These are phyloP conservation scores for Nigrospora osmanthi DNA, from an alignment of 2,329 filamentous ascomycete genomes.

Conservation along the genomic window DNA sequence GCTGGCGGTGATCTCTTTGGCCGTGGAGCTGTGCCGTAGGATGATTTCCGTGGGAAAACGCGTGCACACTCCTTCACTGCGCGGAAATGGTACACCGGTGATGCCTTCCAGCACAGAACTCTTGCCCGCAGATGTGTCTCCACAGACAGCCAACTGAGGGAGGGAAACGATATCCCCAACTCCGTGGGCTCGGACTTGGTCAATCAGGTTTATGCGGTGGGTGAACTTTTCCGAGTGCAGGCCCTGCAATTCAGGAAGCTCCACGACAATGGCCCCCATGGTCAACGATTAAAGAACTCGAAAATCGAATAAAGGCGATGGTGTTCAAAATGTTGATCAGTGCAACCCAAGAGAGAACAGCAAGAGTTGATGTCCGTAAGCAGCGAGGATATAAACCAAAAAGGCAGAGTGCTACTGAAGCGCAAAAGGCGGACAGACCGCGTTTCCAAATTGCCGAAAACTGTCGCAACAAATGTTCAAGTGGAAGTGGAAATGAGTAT, in stretches of 20 bases:
- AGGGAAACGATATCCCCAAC: slow-evolving; percentile 8
- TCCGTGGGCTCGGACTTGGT: slow-evolving; percentile 1
- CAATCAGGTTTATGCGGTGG: slow-evolving; percentile 6
- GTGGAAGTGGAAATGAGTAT: too few species aligned
- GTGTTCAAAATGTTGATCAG: too few species aligned
- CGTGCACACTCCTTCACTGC: slow-evolving; percentile 11
- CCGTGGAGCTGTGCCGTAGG: slow-evolving; percentile 5
- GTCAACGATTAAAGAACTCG: too few species aligned
- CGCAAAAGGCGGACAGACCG: too few species aligned
- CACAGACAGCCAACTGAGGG: slow-evolving; percentile 14
- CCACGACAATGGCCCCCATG: too few species aligned
- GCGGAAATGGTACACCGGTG: slow-evolving; percentile 14
- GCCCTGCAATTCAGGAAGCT: neutral
- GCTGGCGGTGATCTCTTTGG: slow-evolving; percentile 6
- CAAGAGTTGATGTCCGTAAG: too few species aligned
- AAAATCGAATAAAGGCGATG: too few species aligned
- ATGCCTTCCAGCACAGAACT: slow-evolving; percentile 14
- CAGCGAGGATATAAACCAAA: too few species aligned
- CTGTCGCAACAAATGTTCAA: too few species aligned
- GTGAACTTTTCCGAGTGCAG: neutral
- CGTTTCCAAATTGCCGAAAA: too few species aligned
- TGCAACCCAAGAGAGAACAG: too few species aligned
- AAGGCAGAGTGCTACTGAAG: too few species aligned
- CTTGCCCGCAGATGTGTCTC: slow-evolving; percentile 15
- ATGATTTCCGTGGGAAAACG: slow-evolving; percentile 15